Percentiles rank a stretch among this genome's conserved stretches.
Conservation (phyloP, 176 grass and related monocot species). For the Musa troglodytarum region DNA sequence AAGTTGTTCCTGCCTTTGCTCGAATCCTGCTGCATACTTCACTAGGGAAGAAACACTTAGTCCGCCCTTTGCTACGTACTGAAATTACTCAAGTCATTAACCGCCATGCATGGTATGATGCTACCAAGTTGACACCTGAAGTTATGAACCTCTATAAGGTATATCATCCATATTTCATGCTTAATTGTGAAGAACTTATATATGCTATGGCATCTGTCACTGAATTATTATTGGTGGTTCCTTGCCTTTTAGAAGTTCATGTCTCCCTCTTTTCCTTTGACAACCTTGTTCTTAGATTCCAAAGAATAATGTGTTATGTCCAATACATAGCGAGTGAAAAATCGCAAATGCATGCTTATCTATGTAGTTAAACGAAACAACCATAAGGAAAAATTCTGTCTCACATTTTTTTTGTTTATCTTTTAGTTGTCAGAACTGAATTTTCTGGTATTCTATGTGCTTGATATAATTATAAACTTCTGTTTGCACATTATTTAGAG, state of each 20-base stretch:
- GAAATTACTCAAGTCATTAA: slow-evolving; percentile 98
- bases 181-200: neutral
- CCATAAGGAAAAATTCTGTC: no score
- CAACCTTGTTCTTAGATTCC: neutral
- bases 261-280: neutral
- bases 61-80: slow-evolving; percentile 78
- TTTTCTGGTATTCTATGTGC: no score
- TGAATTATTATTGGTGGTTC: neutral
- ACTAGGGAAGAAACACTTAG: slow-evolving; percentile 91
- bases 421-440: no score
- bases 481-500: neutral
- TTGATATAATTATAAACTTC: neutral
- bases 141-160: slow-evolving; percentile 91
- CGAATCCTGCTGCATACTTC: slow-evolving; percentile 90
- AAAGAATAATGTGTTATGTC: neutral
- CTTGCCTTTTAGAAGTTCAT: neutral
- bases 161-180: slow-evolving; percentile 13
- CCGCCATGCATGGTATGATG: slow-evolving; percentile 80
- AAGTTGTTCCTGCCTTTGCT: slow-evolving; percentile 91
- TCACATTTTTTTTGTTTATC: no score
- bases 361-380: neutral
- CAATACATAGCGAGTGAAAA: neutral
- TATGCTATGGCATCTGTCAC: neutral
- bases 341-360: neutral
- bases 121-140: slow-evolving; percentile 77